A percentile compares a stretch with the other conserved stretches of the same genome.
Conservation (phyloP, 495 filamentous ascomycete species). For the Hypoxylon rickii region DNA sequence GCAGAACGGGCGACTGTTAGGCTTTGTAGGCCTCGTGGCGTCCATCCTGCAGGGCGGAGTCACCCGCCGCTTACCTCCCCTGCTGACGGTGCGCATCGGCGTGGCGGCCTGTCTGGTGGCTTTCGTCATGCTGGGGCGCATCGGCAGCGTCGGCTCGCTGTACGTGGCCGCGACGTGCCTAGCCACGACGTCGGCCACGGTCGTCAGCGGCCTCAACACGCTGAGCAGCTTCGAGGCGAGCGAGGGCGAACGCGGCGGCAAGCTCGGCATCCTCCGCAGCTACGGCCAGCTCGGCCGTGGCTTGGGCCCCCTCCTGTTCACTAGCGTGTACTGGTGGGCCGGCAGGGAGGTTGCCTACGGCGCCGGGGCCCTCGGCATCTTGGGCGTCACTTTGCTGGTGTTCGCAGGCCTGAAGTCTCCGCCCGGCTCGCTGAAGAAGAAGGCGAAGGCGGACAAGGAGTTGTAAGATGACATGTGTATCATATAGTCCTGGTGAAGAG, state of each 20-base stretch:
- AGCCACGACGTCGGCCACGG: slow-evolving; percentile 87
- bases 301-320: slow-evolving; percentile 85
- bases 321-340: slow-evolving; percentile 99
- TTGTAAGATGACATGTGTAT: slow-evolving; percentile 31
- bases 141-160: slow-evolving; percentile 65
- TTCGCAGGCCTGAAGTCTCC: slow-evolving; percentile 68
- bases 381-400: slow-evolving; percentile 69
- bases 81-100: slow-evolving; percentile 77
- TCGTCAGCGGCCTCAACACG: slow-evolving; percentile 92
- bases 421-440: slow-evolving; percentile 41
- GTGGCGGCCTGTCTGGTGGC: slow-evolving; percentile 75
- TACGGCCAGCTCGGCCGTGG: slow-evolving; percentile 85
- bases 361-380: slow-evolving; percentile 78
- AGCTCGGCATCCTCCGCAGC: slow-evolving; percentile 82
- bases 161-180: slow-evolving; percentile 82
- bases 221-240: slow-evolving; percentile 86
- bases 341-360: slow-evolving; percentile 84
- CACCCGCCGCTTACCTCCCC: slow-evolving; percentile 77
- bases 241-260: slow-evolving; percentile 79
- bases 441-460: slow-evolving; percentile 35
- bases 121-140: slow-evolving; percentile 78
- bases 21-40: slow-evolving; percentile 90
- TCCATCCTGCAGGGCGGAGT: slow-evolving; percentile 86
- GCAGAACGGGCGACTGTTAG: slow-evolving; percentile 84
- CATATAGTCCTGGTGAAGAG: not conserved